Base-by-base conservation (phyloP, 805 yeast species). In the Suhomyces faveliae region DNA sequence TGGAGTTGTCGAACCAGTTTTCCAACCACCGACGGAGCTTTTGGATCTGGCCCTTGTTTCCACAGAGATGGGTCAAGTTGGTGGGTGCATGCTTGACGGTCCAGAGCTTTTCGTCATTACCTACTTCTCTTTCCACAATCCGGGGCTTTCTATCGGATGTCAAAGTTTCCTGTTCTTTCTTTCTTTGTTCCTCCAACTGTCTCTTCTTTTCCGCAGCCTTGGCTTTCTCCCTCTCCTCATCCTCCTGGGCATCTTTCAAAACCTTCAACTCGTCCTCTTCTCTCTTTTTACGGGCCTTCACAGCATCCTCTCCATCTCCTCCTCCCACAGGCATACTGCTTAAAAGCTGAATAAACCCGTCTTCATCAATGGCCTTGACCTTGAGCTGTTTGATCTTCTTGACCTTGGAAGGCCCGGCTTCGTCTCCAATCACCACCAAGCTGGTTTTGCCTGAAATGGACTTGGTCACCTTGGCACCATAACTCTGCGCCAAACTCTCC, bases 371-470 rank as follows among this genome's bases (percentile, higher is more conserved):
- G 35, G 95, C 89, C 66, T 91, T 91, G 46, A 89, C 81, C 6
- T 80, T 77, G 53, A 84, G 71, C 45, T 81, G 79, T 57, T 81
- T 84, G 54, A 95, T 92, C 59, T 84, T 88, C 57, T 81, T 80
- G 38, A 94, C 81, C 66, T 94, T 94, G n/a, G 89, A 83, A 2
- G 98, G 97, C 0, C 99, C 99, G 2, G 99, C 98, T 55, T 94
- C 97, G 45, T 79, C 89, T 6, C 99, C 99, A 24, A 94, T 74
- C 1, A 94, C 97, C 2, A 92, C 96, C 40, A 90, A 74, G 20
- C 89, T 80, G 0, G 99, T 94, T 59, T 85, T 88, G 9, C 89
- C 81, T 47, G 94, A 87, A 21, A 92, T 85, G 0, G 96, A 80
- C 56, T 88, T 83, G 4, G 95, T 88, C 13, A 92, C 96, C 57